Percentiles rank a stretch among this genome's conserved stretches.
Evolutionary conservation across 257 asterid genomes (phyloP).

Genomic region (Solanum tarapatanum): DNA sequence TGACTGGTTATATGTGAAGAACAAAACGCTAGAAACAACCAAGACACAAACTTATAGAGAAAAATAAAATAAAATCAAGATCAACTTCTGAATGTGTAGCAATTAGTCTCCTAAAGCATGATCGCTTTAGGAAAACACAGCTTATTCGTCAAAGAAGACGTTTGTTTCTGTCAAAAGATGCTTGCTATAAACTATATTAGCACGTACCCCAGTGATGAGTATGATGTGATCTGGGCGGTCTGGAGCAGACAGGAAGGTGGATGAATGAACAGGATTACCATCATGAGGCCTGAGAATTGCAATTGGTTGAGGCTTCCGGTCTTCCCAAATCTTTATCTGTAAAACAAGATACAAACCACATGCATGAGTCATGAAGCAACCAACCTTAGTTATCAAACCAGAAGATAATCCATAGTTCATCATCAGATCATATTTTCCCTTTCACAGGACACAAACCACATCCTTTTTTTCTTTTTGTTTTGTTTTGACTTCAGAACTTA

Average conservation of each 20-base stretch:
- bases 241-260: slow-evolving; percentile 80
- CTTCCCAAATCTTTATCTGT: slow-evolving; percentile 99
- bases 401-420: not conserved
- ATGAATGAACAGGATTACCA: slow-evolving; percentile 90
- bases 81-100: not conserved
- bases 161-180: not conserved
- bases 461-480: not conserved
- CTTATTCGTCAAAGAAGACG: not conserved
- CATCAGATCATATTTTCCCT: not conserved
- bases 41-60: not conserved
- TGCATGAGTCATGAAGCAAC: not conserved
- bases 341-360: not conserved
- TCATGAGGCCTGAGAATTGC: slow-evolving; percentile 93
- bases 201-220: slow-evolving; percentile 88
- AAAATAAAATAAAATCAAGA: not conserved
- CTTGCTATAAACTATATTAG: not conserved
- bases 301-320: slow-evolving; percentile 62
- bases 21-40: not conserved
- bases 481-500: not conserved
- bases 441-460: not conserved
- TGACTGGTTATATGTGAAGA: not conserved
- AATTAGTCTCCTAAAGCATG: not conserved
- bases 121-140: not conserved
- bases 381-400: not conserved
- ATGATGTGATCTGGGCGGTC: slow-evolving; percentile 84